Evolutionary conservation across 139 green algal genomes (phyloP), one percentile per base, ranked within the genome.

Genomic region (Chara braunii): DNA sequence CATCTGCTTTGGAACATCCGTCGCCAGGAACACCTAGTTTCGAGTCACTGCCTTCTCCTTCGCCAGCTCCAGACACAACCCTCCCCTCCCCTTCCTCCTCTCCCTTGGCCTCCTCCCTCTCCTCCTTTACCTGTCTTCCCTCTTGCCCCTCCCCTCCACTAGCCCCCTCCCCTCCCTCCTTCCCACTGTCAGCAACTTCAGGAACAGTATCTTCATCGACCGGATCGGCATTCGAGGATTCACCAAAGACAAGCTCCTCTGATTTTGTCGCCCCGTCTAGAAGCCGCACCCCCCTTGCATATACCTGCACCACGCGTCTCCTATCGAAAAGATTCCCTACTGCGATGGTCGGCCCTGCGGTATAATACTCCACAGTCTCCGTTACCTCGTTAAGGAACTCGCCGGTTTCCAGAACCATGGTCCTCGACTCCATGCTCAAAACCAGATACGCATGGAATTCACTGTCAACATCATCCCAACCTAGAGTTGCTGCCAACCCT

Each of bases 371-470:
- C 2, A 76, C 73, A 0, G 33, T 43, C 12, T 64, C 43, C 2
- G 51, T 83, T 2, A 95, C 63, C 60, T 95, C 86, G 6, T 79
- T 11, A 34, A 95, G 75, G 59, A 86, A 78, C 2, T 87, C 80
- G 0, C 80, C 82, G 1, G 81, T 83, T 28, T 82, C 70, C 54
- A 95, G 60, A 53, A 95, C 60, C 33, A 66, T 71, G 30, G 58
- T 62, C 1, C 28, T 12, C 2, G 31, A 37, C 7, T 43, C 48
- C 26, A 84, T 65, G 40, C 70, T 84, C 34, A 95, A 51, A 40
- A 95, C 64, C 42, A 95, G 65, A 65, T 85, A 92, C 0, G 84
- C 72, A 51, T 95, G 86, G 68, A 86, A 73, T 12, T 30, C 9
- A 14, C 18, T 48, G 40, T 48, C n/a, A n/a, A n/a, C n/a, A n/a